These are phyloP conservation scores for Tricladium varicosporioides DNA, from an alignment of 2,329 filamentous ascomycete genomes.

Conservation along the genomic window DNA sequence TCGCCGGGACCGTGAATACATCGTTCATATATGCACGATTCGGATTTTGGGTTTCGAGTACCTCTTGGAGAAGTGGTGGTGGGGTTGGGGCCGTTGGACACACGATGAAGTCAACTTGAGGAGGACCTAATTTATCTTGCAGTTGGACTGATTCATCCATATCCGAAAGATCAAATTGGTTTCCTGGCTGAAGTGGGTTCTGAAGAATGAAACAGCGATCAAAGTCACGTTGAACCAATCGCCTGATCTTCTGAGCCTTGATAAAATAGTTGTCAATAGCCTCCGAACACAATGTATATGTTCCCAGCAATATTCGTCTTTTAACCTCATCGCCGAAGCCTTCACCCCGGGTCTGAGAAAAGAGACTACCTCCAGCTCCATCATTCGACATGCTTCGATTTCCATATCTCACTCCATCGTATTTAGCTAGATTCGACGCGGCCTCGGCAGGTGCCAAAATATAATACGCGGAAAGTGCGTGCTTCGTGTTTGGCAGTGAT, in stretches of 20 bases:
- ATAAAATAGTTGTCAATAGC: slow-evolving; percentile 97
- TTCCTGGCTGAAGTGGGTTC: slow-evolving; percentile 63
- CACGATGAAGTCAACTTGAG: slow-evolving; percentile 79
- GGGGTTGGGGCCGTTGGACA: slow-evolving; percentile 82
- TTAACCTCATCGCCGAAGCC: slow-evolving; percentile 84
- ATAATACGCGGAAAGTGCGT: slow-evolving; percentile 91
- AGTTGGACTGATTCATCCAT: slow-evolving; percentile 51
- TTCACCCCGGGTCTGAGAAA: slow-evolving; percentile 69
- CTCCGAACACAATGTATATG: slow-evolving; percentile 84
- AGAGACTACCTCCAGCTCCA: slow-evolving; percentile 64
- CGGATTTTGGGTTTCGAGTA: slow-evolving; percentile 49
- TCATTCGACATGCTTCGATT: slow-evolving; percentile 40
- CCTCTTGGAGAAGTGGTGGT: slow-evolving; percentile 62
- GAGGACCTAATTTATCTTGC: slow-evolving; percentile 55
- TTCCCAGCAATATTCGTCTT: slow-evolving; percentile 81
- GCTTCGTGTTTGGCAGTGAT: slow-evolving; percentile 77
- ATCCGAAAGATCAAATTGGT: slow-evolving; percentile 58
- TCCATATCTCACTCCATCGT: slow-evolving; percentile 94
- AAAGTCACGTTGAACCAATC: slow-evolving; percentile 84
- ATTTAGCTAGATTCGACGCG: slow-evolving; percentile 93
- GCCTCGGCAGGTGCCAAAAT: slow-evolving; percentile 93
- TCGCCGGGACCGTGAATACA: slow-evolving; percentile 93
- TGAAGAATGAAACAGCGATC: slow-evolving; percentile 68
- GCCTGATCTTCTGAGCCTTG: slow-evolving; percentile 83
- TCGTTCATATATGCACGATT: slow-evolving; percentile 89